Evolutionary conservation across 257 asterid species (phyloP).

Genomic region (Galeopsis tetrahit): DNA sequence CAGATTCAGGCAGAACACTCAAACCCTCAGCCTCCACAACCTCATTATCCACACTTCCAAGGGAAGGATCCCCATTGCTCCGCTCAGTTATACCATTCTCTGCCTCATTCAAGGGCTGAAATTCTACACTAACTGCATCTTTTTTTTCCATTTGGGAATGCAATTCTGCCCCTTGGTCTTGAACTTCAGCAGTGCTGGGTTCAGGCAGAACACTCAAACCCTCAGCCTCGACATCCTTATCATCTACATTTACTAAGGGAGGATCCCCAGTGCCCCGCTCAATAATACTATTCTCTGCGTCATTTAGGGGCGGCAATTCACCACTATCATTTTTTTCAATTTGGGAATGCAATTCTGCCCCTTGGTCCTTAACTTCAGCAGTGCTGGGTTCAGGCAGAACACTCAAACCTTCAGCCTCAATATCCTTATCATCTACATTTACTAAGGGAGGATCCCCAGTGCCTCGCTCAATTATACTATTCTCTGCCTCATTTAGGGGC

Average conservation of each 20-base stretch:
- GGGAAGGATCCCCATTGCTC: slow-evolving; percentile 2
- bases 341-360: not conserved
- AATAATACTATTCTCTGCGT: not conserved
- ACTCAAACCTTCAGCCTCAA: not conserved
- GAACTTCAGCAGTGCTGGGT: not conserved
- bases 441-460: slow-evolving; percentile 15
- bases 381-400: slow-evolving; percentile 1
- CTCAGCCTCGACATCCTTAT: slow-evolving; percentile 13
- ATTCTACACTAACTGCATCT: slow-evolving; percentile 14
- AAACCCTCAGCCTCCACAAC: slow-evolving; percentile 18
- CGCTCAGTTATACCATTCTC: not conserved
- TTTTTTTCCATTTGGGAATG: slow-evolving; percentile 24
- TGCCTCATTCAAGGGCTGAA: slow-evolving; percentile 4
- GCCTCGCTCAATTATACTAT: not conserved
- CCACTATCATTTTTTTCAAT: not conserved
- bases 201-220: not conserved
- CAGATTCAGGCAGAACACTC: not conserved
- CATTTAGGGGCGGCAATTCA: not conserved
- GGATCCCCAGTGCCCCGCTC: slow-evolving; percentile 14
- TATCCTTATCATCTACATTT: slow-evolving; percentile 1
- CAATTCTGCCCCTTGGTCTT: slow-evolving; percentile 3
- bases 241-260: not conserved
- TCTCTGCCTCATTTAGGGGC: not conserved
- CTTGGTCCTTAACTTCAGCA: slow-evolving; percentile 7
- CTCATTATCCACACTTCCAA: not conserved